Conservation (phyloP, 768 basidiomycete genomes). For the Xerocomellus chrysenteron region DNA sequence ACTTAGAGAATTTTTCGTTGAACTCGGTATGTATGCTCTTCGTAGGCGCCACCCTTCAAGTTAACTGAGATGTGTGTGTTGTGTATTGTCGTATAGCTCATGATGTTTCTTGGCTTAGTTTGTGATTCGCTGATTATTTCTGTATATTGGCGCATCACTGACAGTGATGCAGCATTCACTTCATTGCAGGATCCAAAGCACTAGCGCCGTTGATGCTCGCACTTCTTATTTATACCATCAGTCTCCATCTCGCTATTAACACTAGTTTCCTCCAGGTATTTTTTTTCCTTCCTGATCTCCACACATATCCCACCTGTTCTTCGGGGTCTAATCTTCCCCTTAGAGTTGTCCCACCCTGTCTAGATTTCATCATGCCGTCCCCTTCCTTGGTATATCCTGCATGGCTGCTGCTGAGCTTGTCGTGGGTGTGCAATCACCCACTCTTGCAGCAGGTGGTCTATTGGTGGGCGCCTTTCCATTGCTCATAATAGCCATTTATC, state of each 20-base stretch:
- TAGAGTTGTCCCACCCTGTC: not conserved
- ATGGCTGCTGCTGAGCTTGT: constrained; percentile 12
- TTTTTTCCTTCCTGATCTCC: too few species aligned
- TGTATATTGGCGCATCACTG: too few species aligned
- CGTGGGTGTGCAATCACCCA: constrained; percentile 4
- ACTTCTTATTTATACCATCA: constrained; percentile 20
- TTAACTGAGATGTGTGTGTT: too few species aligned
- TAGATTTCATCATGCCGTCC: constrained; percentile 11
- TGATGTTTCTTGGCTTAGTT: too few species aligned
- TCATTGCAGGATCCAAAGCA: constrained; percentile 1
- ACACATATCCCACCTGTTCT: too few species aligned
- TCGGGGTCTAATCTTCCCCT: not conserved
- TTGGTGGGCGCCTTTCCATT: constrained; percentile 7
- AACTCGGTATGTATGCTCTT: too few species aligned
- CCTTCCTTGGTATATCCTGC: constrained; percentile 10
- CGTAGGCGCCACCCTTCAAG: too few species aligned
- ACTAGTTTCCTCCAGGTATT: constrained; percentile 10
- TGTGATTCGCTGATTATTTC: too few species aligned
- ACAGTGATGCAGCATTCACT: too few species aligned
- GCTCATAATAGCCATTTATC: too few species aligned
- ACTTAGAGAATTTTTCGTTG: too few species aligned
- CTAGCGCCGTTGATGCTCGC: constrained; percentile 7
- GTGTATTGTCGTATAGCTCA: too few species aligned
- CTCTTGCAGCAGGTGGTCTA: not conserved
- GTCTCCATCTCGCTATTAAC: constrained; percentile 9